A percentile compares a stretch with the other conserved stretches of the same genome.
phyloP scores from a whole-genome alignment of 148 eudicot species.

The Vaccinium macrocarpon region DNA sequence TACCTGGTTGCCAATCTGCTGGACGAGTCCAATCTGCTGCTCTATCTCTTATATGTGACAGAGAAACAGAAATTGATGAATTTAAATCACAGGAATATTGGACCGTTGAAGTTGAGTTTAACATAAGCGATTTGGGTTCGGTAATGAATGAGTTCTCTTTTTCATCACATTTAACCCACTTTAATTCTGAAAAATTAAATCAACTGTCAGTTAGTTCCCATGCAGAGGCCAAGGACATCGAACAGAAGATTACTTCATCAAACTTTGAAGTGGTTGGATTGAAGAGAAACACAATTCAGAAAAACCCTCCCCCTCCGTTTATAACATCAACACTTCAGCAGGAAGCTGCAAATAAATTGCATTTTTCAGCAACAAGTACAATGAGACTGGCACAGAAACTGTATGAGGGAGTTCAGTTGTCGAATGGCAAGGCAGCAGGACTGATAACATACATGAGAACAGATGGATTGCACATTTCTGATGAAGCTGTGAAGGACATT shows the following conservation, averaged over 20 bases:
- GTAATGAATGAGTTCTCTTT: constrained; percentile 21
- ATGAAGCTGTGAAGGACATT: constrained; percentile 67
- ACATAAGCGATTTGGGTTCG: constrained; percentile 25
- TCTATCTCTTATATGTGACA: constrained; percentile 75
- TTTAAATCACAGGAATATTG: constrained; percentile 86
- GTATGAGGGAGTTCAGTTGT: constrained; percentile 76
- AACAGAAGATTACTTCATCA: constrained; percentile 46
- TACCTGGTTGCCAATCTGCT: constrained; percentile 97
- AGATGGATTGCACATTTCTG: constrained; percentile 87
- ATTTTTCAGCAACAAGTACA: constrained; percentile 64
- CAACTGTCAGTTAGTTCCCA: constrained; percentile 65
- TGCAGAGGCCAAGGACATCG: constrained; percentile 54
- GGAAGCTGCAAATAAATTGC: constrained; percentile 91
- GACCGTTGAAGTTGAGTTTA: constrained; percentile 69
- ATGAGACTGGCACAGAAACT: constrained; percentile 96
- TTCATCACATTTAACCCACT: constrained; percentile 70
- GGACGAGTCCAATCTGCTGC: constrained; percentile 99
- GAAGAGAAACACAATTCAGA: constrained; percentile 52
- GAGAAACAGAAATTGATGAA: constrained; percentile 80
- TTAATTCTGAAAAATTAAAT: constrained; percentile 55
- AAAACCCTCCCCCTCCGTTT: constrained; percentile 74
- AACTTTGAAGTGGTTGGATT: constrained; percentile 49
- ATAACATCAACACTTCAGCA: constrained; percentile 98
- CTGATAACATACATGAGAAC: constrained; percentile 96
- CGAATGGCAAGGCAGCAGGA: constrained; percentile 63